Evolutionary conservation across 306 rosid species (phyloP), one percentile per base, ranked within the genome.

Genomic region (Oxytropis ochrocephala): DNA sequence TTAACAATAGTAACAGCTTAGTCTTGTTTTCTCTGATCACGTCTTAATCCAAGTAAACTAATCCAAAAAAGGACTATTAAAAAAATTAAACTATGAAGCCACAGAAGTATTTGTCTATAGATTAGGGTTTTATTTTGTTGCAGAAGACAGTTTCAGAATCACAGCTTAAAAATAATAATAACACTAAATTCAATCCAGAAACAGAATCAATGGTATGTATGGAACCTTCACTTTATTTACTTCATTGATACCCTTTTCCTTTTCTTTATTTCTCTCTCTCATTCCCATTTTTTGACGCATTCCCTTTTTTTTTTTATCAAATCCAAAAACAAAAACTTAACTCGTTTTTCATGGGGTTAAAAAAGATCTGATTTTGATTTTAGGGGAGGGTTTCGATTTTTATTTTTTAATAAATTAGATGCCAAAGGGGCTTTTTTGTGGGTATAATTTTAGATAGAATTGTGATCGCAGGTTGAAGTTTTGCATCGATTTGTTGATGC

Each of bases 51-150:
- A 19, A 29, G 53, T 71, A 42, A 63, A 43, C 39, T 21, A 63
- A 42, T 4, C 11, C 38, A 6, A 12, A 18, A 42, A 42, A 43
- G 7, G 8, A 19, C 2, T 5, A 38, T n/a, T 38, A 38, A 35
- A 36, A 36, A 16, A 56, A 19, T 30, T 8, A 59, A 29, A 72
- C 78, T 72, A 73, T 63, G 43, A 64, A 44, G 41, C 42, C 43
- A 38, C 48, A 29, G 24, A 27, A 5, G 8, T 55, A 33, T 29
- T 80, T 76, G 85, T 82, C 86, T 27, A 14, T 18, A 70, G 81
- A 64, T 76, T 86, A 78, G 95, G 87, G 86, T 83, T 85, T 73
- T 74, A 71, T 61, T 57, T 51, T 41, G 24, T 47, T 48, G 21
- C 79, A 75, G 8, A 52, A 75, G 6, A 52, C 71, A 27, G 53